phyloP scores from a whole-genome alignment of 2,329 filamentous ascomycete species.

The Cladorrhinum sp. region DNA sequence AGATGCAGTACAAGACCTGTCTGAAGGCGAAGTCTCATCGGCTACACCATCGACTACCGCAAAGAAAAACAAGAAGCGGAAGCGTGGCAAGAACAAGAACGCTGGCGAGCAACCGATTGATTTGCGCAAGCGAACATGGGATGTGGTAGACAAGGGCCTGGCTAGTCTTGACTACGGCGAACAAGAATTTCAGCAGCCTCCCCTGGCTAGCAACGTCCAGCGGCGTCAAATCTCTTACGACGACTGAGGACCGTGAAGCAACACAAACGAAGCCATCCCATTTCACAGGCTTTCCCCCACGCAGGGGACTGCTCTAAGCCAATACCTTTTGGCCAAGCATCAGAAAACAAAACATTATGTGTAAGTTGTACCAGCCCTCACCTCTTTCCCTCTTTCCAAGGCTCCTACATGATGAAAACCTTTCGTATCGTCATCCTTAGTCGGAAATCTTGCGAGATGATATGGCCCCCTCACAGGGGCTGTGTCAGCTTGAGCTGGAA shows the following conservation, averaged over 20 bases:
- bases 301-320: background rate
- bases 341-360: slow-evolving; percentile 5
- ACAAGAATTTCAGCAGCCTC: slow-evolving; percentile 27
- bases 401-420: slow-evolving; percentile 70
- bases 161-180: slow-evolving; percentile 60
- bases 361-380: slow-evolving; percentile 15
- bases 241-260: slow-evolving; percentile 31
- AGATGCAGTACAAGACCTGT: slow-evolving; percentile 15
- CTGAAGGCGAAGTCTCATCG: slow-evolving; percentile 26
- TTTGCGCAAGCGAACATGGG: slow-evolving; percentile 64
- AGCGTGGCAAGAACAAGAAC: slow-evolving; percentile 28
- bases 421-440: slow-evolving; percentile 96
- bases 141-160: slow-evolving; percentile 60
- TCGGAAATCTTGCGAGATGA: slow-evolving; percentile 53
- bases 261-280: slow-evolving; percentile 1
- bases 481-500: slow-evolving; percentile 26
- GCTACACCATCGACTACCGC: slow-evolving; percentile 21
- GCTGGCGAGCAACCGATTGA: slow-evolving; percentile 46
- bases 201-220: slow-evolving; percentile 34
- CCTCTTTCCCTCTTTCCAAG: background rate
- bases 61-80: slow-evolving; percentile 31
- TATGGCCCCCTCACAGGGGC: slow-evolving; percentile 3
- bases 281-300: background rate
- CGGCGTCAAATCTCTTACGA: slow-evolving; percentile 48
- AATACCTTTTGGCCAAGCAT: background rate